phyloP scores from a whole-genome alignment of 192 early-diverging fungal species.

The Ambispora gerdemannii region DNA sequence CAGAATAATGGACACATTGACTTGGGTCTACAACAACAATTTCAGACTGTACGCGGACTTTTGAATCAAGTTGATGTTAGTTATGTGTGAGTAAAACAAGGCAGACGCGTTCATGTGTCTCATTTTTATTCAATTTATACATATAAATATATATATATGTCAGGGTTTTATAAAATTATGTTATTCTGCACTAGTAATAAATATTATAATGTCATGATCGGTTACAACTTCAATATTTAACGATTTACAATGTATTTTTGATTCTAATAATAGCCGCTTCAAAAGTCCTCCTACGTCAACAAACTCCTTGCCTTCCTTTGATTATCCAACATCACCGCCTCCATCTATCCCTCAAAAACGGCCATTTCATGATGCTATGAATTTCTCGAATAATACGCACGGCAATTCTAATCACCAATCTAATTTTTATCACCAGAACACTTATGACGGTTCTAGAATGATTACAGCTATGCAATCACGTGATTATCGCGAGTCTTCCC shows the following conservation, averaged over 20 bases:
- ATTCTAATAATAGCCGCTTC: constrained; percentile 29
- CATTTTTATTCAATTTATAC: neutral
- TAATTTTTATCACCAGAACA: constrained; percentile 1
- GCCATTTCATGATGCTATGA: constrained; percentile 11
- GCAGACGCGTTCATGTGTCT: too few relatives aligned
- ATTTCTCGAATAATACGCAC: neutral
- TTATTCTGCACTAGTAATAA: too few relatives aligned
- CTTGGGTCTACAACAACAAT: constrained; percentile 16
- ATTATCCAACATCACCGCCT: constrained; percentile 11
- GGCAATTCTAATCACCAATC: neutral
- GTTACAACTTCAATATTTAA: too few relatives aligned
- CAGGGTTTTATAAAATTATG: too few relatives aligned
- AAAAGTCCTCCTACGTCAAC: constrained; percentile 15
- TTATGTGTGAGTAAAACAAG: constrained; percentile 29
- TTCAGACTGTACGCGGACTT: constrained; percentile 8
- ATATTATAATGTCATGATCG: too few relatives aligned
- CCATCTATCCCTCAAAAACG: constrained; percentile 20
- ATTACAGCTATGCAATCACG: neutral
- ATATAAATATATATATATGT: too few relatives aligned
- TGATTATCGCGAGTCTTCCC: neutral
- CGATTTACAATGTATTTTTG: too few relatives aligned
- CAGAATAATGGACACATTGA: neutral
- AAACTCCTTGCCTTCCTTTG: constrained; percentile 3
- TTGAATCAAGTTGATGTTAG: constrained; percentile 28
- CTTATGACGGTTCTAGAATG: constrained; percentile 2